Evolutionary conservation across 768 basidiomycete species (phyloP).

Genomic region (Cystofilobasidium macerans): DNA sequence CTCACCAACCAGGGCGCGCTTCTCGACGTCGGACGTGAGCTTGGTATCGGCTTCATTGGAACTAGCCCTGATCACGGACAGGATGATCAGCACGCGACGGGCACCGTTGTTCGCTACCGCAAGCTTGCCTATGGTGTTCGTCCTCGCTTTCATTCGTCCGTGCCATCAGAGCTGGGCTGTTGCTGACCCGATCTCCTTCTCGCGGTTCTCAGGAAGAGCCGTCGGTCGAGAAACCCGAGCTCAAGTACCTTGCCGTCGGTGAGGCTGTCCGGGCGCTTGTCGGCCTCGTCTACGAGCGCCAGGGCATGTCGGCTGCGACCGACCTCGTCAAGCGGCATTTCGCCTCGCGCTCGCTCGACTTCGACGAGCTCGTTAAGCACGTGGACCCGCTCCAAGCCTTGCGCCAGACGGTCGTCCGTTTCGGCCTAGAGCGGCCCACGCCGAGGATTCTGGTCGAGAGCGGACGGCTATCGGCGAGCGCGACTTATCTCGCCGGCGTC

Average conservation of each 20-base stretch:
- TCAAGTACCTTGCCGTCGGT: not conserved
- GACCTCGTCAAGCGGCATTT: slow-evolving; percentile 82
- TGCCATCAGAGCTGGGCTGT: too few species aligned
- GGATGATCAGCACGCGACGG: not conserved
- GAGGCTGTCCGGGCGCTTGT: slow-evolving; percentile 9
- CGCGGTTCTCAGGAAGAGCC: not conserved
- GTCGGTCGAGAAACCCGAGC: not conserved
- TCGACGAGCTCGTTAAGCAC: slow-evolving; percentile 68
- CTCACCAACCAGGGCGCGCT: slow-evolving; percentile 10
- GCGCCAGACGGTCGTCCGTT: slow-evolving; percentile 58
- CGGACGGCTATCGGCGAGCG: slow-evolving; percentile 78
- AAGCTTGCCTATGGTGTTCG: not conserved
- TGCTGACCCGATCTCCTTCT: not conserved
- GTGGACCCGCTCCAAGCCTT: slow-evolving; percentile 69
- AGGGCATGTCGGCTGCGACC: slow-evolving; percentile 63
- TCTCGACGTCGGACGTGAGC: not conserved
- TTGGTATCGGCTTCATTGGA: not conserved
- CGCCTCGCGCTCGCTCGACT: slow-evolving; percentile 70
- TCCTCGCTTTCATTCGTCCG: too few species aligned
- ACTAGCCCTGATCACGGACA: not conserved
- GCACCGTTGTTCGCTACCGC: not conserved
- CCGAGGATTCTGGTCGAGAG: slow-evolving; percentile 77
- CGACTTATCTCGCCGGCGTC: slow-evolving; percentile 91
- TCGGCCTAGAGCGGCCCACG: slow-evolving; percentile 10
- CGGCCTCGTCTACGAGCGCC: slow-evolving; percentile 17